These are phyloP conservation scores for Mycena citricolor DNA, from an alignment of 1,284 basidiomycete genomes.

Conservation along the genomic window DNA sequence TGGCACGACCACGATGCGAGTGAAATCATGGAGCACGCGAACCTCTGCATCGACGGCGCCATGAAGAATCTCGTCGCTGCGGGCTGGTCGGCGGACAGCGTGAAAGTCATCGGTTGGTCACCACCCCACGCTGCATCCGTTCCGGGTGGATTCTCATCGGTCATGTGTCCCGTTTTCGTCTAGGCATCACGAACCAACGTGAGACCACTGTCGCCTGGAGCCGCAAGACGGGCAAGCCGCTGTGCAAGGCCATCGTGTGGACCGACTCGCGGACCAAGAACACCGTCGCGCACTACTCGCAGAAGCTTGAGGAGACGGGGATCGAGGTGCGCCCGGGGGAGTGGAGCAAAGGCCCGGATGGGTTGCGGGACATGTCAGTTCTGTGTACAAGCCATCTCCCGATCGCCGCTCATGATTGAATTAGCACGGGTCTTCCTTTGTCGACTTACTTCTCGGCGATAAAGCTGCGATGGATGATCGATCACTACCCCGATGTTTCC, in stretches of 20 bases:
- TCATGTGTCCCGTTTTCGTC: no score
- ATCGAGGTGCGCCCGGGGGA: slow-evolving; percentile 70
- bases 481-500: slow-evolving; percentile 79
- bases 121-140: slow-evolving; percentile 9
- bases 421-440: slow-evolving; percentile 86
- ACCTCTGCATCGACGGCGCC: slow-evolving; percentile 77
- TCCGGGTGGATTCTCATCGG: slow-evolving; percentile 11
- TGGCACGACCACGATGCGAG: slow-evolving; percentile 96
- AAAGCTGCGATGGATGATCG: slow-evolving; percentile 96
- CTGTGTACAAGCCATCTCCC: slow-evolving; percentile 8
- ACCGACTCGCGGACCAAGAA: slow-evolving; percentile 90
- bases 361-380: slow-evolving; percentile 70
- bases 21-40: slow-evolving; percentile 80
- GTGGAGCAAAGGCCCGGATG: slow-evolving; percentile 72
- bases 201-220: slow-evolving; percentile 98
- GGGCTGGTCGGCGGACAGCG: slow-evolving; percentile 75
- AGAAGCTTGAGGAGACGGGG: slow-evolving; percentile 72
- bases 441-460: slow-evolving; percentile 97
- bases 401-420: slow-evolving; percentile 13
- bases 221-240: slow-evolving; percentile 81
- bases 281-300: slow-evolving; percentile 77
- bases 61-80: slow-evolving; percentile 71
- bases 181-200: slow-evolving; percentile 96
- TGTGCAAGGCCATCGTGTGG: slow-evolving; percentile 95
- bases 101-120: slow-evolving; percentile 87